Percentiles rank a stretch among this genome's conserved stretches.
Conservation (phyloP, 2,329 filamentous ascomycete species). For the Teratosphaeria pseudoeucalypti region DNA sequence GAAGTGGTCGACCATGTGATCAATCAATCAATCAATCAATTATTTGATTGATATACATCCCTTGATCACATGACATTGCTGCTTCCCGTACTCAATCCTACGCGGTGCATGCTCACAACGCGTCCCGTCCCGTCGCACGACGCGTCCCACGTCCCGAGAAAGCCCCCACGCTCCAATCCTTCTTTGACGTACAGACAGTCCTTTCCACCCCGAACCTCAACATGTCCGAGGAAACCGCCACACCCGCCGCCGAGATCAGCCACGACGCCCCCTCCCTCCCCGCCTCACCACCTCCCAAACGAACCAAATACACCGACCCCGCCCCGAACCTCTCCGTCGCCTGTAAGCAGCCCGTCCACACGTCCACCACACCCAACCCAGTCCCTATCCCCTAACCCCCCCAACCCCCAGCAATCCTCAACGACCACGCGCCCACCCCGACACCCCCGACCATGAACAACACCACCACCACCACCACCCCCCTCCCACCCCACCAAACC, state of each 20-base stretch:
- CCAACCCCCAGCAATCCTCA: conserved; percentile 22
- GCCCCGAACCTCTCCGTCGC: conserved; percentile 27
- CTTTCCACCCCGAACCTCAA: background rate
- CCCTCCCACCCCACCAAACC: conserved; percentile 4
- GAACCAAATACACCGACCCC: conserved; percentile 55
- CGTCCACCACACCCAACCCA: background rate
- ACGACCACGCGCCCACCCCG: conserved; percentile 25
- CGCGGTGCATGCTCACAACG: background rate
- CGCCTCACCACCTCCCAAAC: conserved; percentile 67
- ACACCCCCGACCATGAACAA: conserved; percentile 13
- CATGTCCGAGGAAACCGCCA: conserved; percentile 21
- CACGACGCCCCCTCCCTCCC: conserved; percentile 50
- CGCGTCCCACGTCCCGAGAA: background rate
- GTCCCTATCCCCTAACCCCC: background rate
- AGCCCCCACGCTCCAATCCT: background rate
- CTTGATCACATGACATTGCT: background rate
- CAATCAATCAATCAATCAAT: too few species aligned
- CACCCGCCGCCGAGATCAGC: conserved; percentile 19
- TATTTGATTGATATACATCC: too few species aligned
- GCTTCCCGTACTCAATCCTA: background rate
- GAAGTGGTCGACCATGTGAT: too few species aligned
- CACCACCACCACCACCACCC: conserved; percentile 11
- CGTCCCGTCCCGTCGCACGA: background rate
- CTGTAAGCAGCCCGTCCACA: conserved; percentile 12
- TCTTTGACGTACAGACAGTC: background rate